These are phyloP conservation scores for Evernia prunastri DNA, from an alignment of 495 filamentous ascomycete species.

Conservation along the genomic window DNA sequence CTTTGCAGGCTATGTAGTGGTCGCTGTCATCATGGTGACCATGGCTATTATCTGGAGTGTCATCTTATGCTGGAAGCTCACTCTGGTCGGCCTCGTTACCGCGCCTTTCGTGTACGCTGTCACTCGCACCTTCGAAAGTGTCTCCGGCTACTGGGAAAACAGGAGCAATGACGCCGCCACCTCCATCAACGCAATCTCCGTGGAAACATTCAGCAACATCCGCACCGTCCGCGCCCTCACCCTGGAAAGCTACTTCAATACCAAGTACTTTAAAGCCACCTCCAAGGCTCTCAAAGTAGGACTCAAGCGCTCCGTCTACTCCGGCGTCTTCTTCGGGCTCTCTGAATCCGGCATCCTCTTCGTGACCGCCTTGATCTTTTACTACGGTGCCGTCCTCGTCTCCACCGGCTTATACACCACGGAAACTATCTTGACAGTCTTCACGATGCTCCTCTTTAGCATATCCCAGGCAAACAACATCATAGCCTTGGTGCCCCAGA, in stretches of 20 bases:
- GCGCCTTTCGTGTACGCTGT: slow-evolving; percentile 62
- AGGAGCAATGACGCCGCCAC: slow-evolving; percentile 55
- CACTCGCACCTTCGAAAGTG: slow-evolving; percentile 52
- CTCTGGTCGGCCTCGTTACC: slow-evolving; percentile 64
- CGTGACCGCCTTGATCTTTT: slow-evolving; percentile 76
- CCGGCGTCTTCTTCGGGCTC: slow-evolving; percentile 69
- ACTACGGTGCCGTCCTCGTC: slow-evolving; percentile 65
- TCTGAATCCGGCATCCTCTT: slow-evolving; percentile 64
- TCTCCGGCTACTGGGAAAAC: slow-evolving; percentile 66
- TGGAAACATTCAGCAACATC: slow-evolving; percentile 77
- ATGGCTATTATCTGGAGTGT: slow-evolving; percentile 70
- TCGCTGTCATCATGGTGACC: slow-evolving; percentile 55
- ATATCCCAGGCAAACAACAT: slow-evolving; percentile 64
- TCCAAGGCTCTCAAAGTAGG: slow-evolving; percentile 48
- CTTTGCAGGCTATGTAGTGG: slow-evolving; percentile 64
- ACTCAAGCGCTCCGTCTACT: slow-evolving; percentile 51
- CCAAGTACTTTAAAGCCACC: slow-evolving; percentile 53
- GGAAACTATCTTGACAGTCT: slow-evolving; percentile 59
- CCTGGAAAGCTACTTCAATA: slow-evolving; percentile 66
- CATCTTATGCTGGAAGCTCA: slow-evolving; percentile 70
- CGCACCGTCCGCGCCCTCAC: slow-evolving; percentile 73
- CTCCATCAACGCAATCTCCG: slow-evolving; percentile 52
- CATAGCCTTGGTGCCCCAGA: slow-evolving; percentile 69
- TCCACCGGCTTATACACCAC: slow-evolving; percentile 40
- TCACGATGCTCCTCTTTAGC: slow-evolving; percentile 79